Percentiles rank a stretch among this genome's conserved stretches.
These are phyloP conservation scores for Heliamphora pulchella DNA, from an alignment of 179 eudicot genomes.

Conservation along the genomic window DNA sequence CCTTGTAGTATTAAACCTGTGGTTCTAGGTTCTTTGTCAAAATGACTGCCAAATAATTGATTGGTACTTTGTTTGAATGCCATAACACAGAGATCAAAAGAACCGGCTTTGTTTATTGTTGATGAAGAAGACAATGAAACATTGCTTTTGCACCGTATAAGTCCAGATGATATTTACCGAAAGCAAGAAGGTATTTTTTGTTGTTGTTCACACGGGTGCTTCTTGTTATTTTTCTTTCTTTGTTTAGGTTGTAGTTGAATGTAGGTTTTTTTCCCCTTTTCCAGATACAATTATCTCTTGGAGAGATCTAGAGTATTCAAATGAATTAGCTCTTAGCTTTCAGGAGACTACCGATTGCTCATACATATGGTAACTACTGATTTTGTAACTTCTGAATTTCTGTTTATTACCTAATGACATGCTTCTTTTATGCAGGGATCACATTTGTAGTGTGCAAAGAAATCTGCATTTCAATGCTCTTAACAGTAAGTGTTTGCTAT, in stretches of 20 bases:
- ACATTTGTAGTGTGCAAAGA: constrained; percentile 71
- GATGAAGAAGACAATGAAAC: constrained; percentile 95
- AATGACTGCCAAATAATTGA: not conserved
- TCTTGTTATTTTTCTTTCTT: not conserved
- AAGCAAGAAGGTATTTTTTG: constrained; percentile 77
- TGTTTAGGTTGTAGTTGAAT: too few species aligned
- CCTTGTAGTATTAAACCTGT: too few species aligned
- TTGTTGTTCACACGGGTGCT: constrained; percentile 8
- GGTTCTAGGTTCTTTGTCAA: not conserved
- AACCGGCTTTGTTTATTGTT: constrained; percentile 64
- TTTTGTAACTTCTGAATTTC: not conserved
- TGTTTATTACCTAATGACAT: constrained; percentile 9
- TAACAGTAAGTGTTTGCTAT: constrained; percentile 52
- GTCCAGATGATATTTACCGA: constrained; percentile 74
- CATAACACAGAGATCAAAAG: constrained; percentile 73
- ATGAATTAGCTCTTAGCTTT: constrained; percentile 95
- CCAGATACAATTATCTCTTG: constrained; percentile 96
- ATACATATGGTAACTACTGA: constrained; percentile 58
- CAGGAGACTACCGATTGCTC: constrained; percentile 92
- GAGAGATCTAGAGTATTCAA: constrained; percentile 85
- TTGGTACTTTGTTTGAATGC: not conserved
- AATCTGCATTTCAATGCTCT: constrained; percentile 57
- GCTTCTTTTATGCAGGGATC: constrained; percentile 59
- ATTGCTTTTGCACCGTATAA: constrained; percentile 70
- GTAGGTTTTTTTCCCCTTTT: not conserved